Evolutionary conservation across 306 rosid genomes (phyloP).

Genomic region (Crotalaria pallida): DNA sequence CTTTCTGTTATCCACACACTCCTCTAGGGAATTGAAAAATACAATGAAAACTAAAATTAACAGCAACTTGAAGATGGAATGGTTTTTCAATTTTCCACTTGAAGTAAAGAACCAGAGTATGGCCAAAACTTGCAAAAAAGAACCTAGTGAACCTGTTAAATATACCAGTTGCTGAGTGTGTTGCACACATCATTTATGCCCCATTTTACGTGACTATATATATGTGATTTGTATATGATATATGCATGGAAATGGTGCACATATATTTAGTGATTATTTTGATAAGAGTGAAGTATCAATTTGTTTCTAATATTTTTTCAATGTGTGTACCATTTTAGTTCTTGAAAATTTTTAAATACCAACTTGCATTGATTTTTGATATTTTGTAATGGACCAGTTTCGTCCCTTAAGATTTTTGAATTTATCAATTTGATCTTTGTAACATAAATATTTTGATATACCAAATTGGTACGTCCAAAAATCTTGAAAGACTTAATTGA

Average conservation of each 20-base stretch:
- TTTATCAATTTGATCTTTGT: no score
- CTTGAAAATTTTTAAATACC: no score
- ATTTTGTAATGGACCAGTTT: no score
- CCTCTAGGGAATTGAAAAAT: background rate
- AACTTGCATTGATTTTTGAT: no score
- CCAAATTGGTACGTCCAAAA: no score
- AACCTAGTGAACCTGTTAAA: background rate
- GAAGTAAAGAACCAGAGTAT: background rate
- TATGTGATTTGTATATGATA: background rate
- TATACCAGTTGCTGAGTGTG: background rate
- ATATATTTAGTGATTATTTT: background rate
- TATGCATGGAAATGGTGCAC: background rate
- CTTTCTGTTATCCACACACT: background rate
- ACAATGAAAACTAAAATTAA: background rate
- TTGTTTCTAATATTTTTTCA: no score
- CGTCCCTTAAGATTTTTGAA: no score
- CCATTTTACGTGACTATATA: background rate
- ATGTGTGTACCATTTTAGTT: no score
- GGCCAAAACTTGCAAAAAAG: background rate
- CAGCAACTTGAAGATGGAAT: background rate
- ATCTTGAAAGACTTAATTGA: no score
- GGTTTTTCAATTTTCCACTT: constrained; percentile 6
- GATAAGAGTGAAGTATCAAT: background rate
- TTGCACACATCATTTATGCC: background rate
- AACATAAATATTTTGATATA: no score